These are phyloP conservation scores for Pestalotiopsis sp. DNA, from an alignment of 2,329 filamentous ascomycete species.

Conservation along the genomic window DNA sequence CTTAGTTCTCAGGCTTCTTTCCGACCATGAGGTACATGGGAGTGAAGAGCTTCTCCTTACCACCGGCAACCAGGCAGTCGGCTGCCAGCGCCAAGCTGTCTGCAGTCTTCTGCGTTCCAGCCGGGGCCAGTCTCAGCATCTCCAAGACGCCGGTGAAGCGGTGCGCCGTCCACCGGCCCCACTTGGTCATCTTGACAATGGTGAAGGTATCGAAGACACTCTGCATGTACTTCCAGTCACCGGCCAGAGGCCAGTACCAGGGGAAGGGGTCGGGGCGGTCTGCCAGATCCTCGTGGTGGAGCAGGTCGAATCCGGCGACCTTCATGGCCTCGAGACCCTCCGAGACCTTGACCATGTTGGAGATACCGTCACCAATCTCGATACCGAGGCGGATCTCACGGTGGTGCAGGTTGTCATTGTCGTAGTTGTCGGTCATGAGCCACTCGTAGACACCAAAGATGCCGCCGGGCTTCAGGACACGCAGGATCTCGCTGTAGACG, in stretches of 20 bases:
- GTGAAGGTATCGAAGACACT: slow-evolving; percentile 80
- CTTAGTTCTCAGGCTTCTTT: slow-evolving; percentile 69
- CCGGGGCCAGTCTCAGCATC: slow-evolving; percentile 72
- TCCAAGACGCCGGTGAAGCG: slow-evolving; percentile 78
- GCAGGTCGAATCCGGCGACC: slow-evolving; percentile 81
- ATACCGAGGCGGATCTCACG: slow-evolving; percentile 91
- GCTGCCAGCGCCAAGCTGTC: slow-evolving; percentile 82
- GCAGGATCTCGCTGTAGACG: slow-evolving; percentile 93
- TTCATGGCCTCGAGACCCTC: slow-evolving; percentile 84
- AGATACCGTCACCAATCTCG: slow-evolving; percentile 94
- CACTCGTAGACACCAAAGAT: slow-evolving; percentile 98
- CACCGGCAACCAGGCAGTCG: slow-evolving; percentile 86
- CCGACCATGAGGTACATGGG: slow-evolving; percentile 98
- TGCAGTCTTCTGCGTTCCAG: slow-evolving; percentile 91
- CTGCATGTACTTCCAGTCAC: slow-evolving; percentile 82
- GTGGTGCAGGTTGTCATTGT: slow-evolving; percentile 85
- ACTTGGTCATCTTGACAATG: slow-evolving; percentile 85
- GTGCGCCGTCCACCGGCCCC: slow-evolving; percentile 76
- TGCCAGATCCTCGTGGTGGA: slow-evolving; percentile 86
- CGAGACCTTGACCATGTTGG: slow-evolving; percentile 90
- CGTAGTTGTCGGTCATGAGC: slow-evolving; percentile 96
- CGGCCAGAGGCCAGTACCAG: slow-evolving; percentile 93
- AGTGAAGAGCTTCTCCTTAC: slow-evolving; percentile 88
- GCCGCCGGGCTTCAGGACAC: slow-evolving; percentile 93
- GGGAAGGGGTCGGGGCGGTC: slow-evolving; percentile 74